Evolutionary conservation across 2,329 filamentous ascomycete genomes (phyloP).

Genomic region (Calonectria crousiana): DNA sequence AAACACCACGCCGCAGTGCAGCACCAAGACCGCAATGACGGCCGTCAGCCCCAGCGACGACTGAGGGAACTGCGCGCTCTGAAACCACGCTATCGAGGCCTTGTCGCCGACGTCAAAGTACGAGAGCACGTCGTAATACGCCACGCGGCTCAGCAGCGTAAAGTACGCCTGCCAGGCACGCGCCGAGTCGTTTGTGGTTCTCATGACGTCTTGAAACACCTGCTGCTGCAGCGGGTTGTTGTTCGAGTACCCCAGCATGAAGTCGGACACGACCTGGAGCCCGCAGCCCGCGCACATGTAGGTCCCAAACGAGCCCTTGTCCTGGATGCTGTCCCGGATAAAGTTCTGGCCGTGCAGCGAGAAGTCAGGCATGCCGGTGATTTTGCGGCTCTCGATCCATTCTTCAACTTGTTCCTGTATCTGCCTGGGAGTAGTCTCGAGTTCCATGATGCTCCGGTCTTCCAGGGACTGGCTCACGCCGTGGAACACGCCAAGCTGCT

Average conservation of each 20-base stretch:
- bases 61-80: constrained; percentile 7
- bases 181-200: background rate
- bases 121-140: constrained; percentile 6
- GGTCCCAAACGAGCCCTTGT: background rate
- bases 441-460: background rate
- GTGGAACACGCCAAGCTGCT: constrained; percentile 3
- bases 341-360: constrained; percentile 8
- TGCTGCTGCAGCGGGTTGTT: constrained; percentile 9
- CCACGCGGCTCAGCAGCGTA: background rate
- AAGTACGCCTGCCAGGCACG: constrained; percentile 14
- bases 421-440: background rate
- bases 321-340: background rate
- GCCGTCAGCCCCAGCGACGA: background rate
- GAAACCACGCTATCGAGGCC: constrained; percentile 14
- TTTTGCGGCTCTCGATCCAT: constrained; percentile 1
- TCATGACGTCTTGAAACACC: constrained; percentile 10
- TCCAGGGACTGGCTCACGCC: background rate
- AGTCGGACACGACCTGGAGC: background rate
- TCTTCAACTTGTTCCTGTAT: background rate
- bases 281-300: constrained; percentile 11
- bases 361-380: background rate
- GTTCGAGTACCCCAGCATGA: background rate
- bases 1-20: background rate
- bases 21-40: background rate
- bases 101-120: constrained; percentile 17